phyloP scores from a whole-genome alignment of 1,284 basidiomycete genomes.

The Fistulinella staudtii region DNA sequence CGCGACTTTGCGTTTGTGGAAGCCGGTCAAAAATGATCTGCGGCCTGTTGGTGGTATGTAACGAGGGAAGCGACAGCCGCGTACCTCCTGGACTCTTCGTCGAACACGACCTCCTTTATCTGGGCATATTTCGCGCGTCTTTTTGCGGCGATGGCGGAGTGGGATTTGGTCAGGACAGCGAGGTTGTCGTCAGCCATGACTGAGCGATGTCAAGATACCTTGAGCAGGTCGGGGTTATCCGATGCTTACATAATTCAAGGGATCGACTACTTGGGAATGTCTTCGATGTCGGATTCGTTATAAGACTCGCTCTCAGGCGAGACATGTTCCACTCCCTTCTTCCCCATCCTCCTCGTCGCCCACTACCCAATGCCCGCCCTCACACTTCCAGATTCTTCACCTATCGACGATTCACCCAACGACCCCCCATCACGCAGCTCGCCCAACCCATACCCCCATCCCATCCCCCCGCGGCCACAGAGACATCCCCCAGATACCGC shows the following conservation, averaged over 20 bases:
- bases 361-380: constrained; percentile 28
- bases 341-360: constrained; percentile 6
- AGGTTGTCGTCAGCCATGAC: constrained; percentile 42
- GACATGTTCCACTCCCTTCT: constrained; percentile 31
- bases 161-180: constrained; percentile 54
- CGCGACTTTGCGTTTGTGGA: constrained; percentile 79
- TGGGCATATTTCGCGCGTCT: constrained; percentile 53
- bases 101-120: constrained; percentile 70
- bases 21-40: constrained; percentile 83
- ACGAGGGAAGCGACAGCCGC: neutral
- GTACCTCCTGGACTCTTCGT: constrained; percentile 71
- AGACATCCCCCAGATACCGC: constrained; percentile 13
- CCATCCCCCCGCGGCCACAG: constrained; percentile 13
- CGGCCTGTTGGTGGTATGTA: constrained; percentile 5
- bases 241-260: constrained; percentile 27
- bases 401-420: constrained; percentile 3
- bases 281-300: constrained; percentile 31
- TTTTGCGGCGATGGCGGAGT: constrained; percentile 59
- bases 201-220: constrained; percentile 6
- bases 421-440: constrained; percentile 6
- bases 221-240: constrained; percentile 18
- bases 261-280: constrained; percentile 33
- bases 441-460: constrained; percentile 24
- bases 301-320: constrained; percentile 37
- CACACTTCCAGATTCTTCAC: constrained; percentile 9